Evolutionary conservation across 768 basidiomycete genomes (phyloP).

Genomic region (Mycena rebaudengoi): DNA sequence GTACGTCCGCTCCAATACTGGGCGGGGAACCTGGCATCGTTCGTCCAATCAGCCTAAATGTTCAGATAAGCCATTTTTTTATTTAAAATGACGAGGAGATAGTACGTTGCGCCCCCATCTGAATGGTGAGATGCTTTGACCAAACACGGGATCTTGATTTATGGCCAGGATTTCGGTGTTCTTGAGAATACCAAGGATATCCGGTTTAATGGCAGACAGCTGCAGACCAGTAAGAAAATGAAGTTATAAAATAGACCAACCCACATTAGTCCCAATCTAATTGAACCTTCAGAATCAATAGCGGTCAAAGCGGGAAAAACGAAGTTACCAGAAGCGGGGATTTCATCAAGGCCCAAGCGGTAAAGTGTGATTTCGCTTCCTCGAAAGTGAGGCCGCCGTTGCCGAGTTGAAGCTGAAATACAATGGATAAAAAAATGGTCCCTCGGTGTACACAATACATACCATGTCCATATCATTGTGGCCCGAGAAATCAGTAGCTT

Average conservation of each 20-base stretch:
- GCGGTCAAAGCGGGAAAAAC: neutral
- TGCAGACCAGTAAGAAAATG: slow-evolving; percentile 27
- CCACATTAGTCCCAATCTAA: slow-evolving; percentile 64
- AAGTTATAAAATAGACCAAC: slow-evolving; percentile 34
- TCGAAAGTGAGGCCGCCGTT: slow-evolving; percentile 70
- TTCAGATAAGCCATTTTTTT: neutral
- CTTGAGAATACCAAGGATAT: slow-evolving; percentile 63
- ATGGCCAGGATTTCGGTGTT: slow-evolving; percentile 74
- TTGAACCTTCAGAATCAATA: neutral
- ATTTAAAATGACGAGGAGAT: slow-evolving; percentile 21
- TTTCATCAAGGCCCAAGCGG: slow-evolving; percentile 78
- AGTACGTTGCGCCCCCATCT: slow-evolving; percentile 70
- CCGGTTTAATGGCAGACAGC: slow-evolving; percentile 60
- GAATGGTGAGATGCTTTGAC: slow-evolving; percentile 71
- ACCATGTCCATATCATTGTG: slow-evolving; percentile 78
- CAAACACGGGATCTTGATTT: slow-evolving; percentile 71
- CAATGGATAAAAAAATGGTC: neutral
- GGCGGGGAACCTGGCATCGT: slow-evolving; percentile 58
- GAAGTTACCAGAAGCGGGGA: slow-evolving; percentile 58
- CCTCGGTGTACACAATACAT: neutral
- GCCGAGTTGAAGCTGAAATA: slow-evolving; percentile 63
- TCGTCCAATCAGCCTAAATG: slow-evolving; percentile 46
- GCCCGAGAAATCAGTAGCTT: slow-evolving; percentile 70
- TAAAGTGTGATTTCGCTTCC: slow-evolving; percentile 75
- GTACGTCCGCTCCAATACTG: slow-evolving; percentile 72